Base-by-base conservation (phyloP, 176 grass and related monocot genomes). In the Cenchrus fungigraminus region DNA sequence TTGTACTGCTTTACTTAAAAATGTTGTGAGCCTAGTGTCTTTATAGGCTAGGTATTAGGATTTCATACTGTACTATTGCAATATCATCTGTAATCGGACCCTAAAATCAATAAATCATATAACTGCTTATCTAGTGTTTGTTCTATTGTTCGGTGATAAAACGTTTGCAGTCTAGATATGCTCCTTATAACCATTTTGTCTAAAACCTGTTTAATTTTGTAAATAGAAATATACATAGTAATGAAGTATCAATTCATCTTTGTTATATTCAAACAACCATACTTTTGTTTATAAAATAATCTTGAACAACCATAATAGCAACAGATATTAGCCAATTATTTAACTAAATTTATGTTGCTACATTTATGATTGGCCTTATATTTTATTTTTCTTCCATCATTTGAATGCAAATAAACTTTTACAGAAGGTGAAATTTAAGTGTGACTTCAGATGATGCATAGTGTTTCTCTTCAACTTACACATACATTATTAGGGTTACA, bases 131-230 rank as follows among this genome's bases (percentile, higher is more conserved):
- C 31, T 57, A 31, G 25, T 74, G 42, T 65, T 1, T 79, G 72
- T 46, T 74, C 65, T 85, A 51, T 58, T 67, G 49, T 68, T 51
- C 3, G 42, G 37, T 74, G 60, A 84, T 73, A 84, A 56, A 15
- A 79, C 7, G 7, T 2, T 40, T 40, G 37, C 37, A 40, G 37
- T 40, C 37, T 40, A 4, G 3, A 40, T 40, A 2, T 40, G 37
- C 37, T 40, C 37, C 1, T 40, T 40, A 40, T 40, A 40, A 40
- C 37, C 4, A 4, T 40, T 40, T 40, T 4, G 37, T 40, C 2
- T 40, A 40, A 40, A 40, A 40, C 37, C 37, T 40, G 37, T 2
- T 4, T 40, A 40, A 40, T 4, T 40, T 40, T 40, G 37, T 40
- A 40, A 40, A 40, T 40, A 40, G 37, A 40, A 40, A 40, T 40